A percentile compares a stretch with the other conserved stretches of the same genome.
Conservation (phyloP, 2,329 filamentous ascomycete genomes). For the Pseudofabraea citricarpa region DNA sequence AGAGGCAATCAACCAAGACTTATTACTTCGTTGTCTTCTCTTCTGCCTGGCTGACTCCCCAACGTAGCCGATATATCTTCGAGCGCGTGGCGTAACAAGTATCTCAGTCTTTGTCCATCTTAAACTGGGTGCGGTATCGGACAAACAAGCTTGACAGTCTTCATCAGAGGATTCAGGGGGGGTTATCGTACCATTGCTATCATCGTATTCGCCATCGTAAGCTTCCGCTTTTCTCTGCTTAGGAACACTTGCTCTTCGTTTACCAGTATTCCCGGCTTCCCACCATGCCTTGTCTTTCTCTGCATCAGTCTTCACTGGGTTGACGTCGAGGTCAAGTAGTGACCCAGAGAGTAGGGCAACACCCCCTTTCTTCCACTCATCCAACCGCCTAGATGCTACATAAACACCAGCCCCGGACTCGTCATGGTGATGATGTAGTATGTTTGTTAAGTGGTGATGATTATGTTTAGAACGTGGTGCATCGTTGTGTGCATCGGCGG, state of each 20-base stretch:
- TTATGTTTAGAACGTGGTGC: slow-evolving; percentile 9
- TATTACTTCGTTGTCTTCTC: slow-evolving; percentile 6
- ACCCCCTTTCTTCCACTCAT: slow-evolving; percentile 69
- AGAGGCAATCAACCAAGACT: slow-evolving; percentile 2
- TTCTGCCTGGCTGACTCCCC: slow-evolving; percentile 3
- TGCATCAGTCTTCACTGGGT: slow-evolving; percentile 21
- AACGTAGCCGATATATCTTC: slow-evolving; percentile 5
- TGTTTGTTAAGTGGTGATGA: slow-evolving; percentile 23
- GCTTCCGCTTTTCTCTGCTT: slow-evolving; percentile 48
- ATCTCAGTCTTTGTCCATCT: slow-evolving; percentile 1
- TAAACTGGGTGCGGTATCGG: slow-evolving; percentile 7
- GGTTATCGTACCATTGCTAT: slow-evolving; percentile 46
- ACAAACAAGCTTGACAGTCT: slow-evolving; percentile 13
- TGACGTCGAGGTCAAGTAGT: slow-evolving; percentile 54
- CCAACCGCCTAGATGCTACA: slow-evolving; percentile 53
- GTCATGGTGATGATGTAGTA: slow-evolving; percentile 26
- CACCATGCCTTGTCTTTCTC: slow-evolving; percentile 68
- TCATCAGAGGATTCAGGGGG: slow-evolving; percentile 9
- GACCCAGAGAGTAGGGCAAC: slow-evolving; percentile 54
- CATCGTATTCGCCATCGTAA: slow-evolving; percentile 65
- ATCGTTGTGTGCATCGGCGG: slow-evolving; percentile 10
- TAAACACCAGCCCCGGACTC: slow-evolving; percentile 52
- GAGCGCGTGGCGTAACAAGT: slow-evolving; percentile 6
- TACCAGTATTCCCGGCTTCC: slow-evolving; percentile 53
- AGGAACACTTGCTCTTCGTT: slow-evolving; percentile 32